Conservation (phyloP, 2,329 filamentous ascomycete genomes). For the Talaromyces piceae region DNA sequence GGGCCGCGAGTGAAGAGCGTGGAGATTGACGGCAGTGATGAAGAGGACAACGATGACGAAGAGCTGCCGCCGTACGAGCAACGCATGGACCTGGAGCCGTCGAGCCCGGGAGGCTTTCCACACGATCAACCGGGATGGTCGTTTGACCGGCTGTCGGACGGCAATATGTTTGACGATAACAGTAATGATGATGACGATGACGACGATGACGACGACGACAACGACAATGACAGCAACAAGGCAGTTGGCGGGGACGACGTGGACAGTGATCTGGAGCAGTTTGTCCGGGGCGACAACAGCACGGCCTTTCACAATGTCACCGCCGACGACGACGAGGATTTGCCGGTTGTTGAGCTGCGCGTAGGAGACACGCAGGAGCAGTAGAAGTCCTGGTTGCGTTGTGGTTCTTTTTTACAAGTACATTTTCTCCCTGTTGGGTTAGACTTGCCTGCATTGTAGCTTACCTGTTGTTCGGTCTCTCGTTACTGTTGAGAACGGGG, state of each 20-base stretch:
- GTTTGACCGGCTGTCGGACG: slow-evolving; percentile 26
- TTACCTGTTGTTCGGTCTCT: too few species aligned
- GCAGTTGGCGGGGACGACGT: slow-evolving; percentile 32
- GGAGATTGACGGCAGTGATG: slow-evolving; percentile 17
- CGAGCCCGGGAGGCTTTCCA: slow-evolving; percentile 10
- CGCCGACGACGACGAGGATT: slow-evolving; percentile 27
- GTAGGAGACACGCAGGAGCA: slow-evolving; percentile 29
- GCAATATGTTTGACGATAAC: slow-evolving; percentile 27
- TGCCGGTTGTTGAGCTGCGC: slow-evolving; percentile 36
- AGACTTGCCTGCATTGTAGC: too few species aligned
- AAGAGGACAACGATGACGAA: slow-evolving; percentile 18
- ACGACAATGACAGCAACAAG: slow-evolving; percentile 27
- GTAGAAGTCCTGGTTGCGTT: background rate
- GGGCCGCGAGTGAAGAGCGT: slow-evolving; percentile 28
- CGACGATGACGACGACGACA: slow-evolving; percentile 27
- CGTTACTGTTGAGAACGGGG: too few species aligned
- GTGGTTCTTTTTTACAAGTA: too few species aligned
- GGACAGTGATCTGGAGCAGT: slow-evolving; percentile 19
- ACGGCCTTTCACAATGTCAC: slow-evolving; percentile 11
- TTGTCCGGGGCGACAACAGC: slow-evolving; percentile 13
- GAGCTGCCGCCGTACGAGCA: slow-evolving; percentile 26
- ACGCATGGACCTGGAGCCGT: slow-evolving; percentile 24
- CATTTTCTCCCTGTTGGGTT: too few species aligned
- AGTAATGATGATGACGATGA: slow-evolving; percentile 31
- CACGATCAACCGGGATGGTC: slow-evolving; percentile 27